Conservation (phyloP, 164 flowering plant species). For the Sedum album region DNA sequence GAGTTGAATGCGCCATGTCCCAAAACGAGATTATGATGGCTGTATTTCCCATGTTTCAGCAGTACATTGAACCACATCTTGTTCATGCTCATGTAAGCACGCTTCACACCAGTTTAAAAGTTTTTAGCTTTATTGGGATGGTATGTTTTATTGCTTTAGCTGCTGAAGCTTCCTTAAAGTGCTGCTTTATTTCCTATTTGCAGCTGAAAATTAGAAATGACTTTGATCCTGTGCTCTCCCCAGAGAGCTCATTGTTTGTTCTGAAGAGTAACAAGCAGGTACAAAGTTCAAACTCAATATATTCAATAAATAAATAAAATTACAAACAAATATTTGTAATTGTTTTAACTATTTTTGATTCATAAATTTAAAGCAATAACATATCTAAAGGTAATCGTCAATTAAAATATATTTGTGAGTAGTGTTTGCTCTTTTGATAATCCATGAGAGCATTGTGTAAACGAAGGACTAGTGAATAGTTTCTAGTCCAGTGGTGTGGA, state of each 20-base stretch:
- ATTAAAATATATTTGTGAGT: no score
- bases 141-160: neutral
- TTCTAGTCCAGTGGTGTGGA: no score
- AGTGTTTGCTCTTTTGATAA: no score
- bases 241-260: constrained; percentile 96
- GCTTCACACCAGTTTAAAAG: neutral
- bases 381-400: no score
- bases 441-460: no score
- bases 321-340: no score
- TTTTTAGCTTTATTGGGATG: neutral
- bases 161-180: neutral
- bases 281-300: no score
- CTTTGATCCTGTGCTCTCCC: constrained; percentile 98
- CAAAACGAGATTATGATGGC: constrained; percentile 93
- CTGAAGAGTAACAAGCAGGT: constrained; percentile 94
- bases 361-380: no score
- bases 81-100: constrained; percentile 96
- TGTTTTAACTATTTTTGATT: no score
- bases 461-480: no score
- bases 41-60: constrained; percentile 98
- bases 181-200: constrained; percentile 12
- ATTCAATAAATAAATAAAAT: no score
- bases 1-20: constrained; percentile 66
- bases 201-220: constrained; percentile 98
- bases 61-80: constrained; percentile 95